These are phyloP conservation scores for Scalesia atractyloides DNA, from an alignment of 129 eudicot species.

Conservation along the genomic window DNA sequence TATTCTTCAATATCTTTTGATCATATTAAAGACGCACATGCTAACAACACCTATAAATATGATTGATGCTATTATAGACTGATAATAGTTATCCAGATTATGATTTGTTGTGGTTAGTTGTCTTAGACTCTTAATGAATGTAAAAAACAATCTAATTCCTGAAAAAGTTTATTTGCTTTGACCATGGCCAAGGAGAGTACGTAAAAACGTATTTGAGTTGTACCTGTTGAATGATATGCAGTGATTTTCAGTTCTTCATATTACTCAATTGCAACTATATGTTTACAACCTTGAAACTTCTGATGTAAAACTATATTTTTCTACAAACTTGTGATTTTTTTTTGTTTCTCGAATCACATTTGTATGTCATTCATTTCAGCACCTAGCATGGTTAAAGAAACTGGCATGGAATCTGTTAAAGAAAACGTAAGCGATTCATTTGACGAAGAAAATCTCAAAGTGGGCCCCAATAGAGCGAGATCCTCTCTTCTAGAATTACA, in stretches of 20 bases:
- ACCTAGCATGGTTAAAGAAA: constrained; percentile 28
- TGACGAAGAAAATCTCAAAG: constrained; percentile 37
- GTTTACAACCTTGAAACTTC: not conserved
- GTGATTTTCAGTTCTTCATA: not conserved
- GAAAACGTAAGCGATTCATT: constrained; percentile 31
- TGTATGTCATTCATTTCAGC: constrained; percentile 25
- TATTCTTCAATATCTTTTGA: not conserved
- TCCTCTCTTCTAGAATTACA: constrained; percentile 36
- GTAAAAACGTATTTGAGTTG: no score
- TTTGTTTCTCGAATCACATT: constrained; percentile 8
- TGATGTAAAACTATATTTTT: not conserved
- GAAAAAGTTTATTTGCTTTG: no score
- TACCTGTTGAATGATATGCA: not conserved
- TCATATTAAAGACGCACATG: not conserved
- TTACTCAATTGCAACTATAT: not conserved
- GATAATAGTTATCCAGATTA: not conserved
- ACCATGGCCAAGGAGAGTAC: no score
- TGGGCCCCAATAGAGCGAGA: constrained; percentile 27
- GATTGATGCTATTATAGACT: not conserved
- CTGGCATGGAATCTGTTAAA: constrained; percentile 26
- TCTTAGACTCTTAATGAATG: no score
- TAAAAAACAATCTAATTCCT: no score
- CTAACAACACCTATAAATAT: no score
- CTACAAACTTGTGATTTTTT: not conserved
- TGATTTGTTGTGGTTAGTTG: no score